Evolutionary conservation across 2,329 filamentous ascomycete species (phyloP), one percentile per base, ranked within the genome.

Genomic region (Cercospora brassicicola): DNA sequence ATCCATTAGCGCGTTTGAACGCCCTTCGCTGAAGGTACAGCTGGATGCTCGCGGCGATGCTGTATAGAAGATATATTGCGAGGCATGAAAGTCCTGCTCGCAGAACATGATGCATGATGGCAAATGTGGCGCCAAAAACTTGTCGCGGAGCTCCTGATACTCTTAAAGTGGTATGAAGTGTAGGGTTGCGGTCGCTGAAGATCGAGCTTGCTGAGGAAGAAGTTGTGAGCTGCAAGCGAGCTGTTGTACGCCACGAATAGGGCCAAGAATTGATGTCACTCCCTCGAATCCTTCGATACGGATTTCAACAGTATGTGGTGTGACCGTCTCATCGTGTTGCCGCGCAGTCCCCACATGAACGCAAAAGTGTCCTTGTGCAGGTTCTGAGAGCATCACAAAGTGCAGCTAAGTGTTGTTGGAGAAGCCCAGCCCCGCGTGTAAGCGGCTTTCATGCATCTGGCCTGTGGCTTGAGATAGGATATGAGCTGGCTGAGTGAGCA

Each of bases 1-100:
- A 64, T 2, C 31, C 62, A 45, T 57, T 30, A 36, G 48, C 48
- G 15, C 36, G 26, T 39, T 56, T 64, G 30, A 64, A 56, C 28
- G 62, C 48, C 48, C 28, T 20, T 33, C 62, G 26, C 20, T 42
- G 45, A 4, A 33, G 18, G 18, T 64, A 36, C 26, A 64, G 62
- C 31, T 55, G 62, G 3, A 64, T 18, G 28, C 48, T 33, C 13
- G 48, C 31, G 7, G 30, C 48, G 5, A 56, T 10, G 20, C 20
- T 30, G 26, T 39, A 28, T 33, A 26, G n/a, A 39, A 55, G 18
- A 57, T 36, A 55, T 18, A 30, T 18, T 18, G n/a, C 62, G 15
- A 26, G 23, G 31, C 62, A 39, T 5, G 15, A 28, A 39, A 26
- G 33, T 56, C 28, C 62, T n/a, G 28, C 45, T 30, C 53, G 53